Base-by-base conservation (phyloP, 768 basidiomycete genomes). In the Mycena leptocephala region DNA sequence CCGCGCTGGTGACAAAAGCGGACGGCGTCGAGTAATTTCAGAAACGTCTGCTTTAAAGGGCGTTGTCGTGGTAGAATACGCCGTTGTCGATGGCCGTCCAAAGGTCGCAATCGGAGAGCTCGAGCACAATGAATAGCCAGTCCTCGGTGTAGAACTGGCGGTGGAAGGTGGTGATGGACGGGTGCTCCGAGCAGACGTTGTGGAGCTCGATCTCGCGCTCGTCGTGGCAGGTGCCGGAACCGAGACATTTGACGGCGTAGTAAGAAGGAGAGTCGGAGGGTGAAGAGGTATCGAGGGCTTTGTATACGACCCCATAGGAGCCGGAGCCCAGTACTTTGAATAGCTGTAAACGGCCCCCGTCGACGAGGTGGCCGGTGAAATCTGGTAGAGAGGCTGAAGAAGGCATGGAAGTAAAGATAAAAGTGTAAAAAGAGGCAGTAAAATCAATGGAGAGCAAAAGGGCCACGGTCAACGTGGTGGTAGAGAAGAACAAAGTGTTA, bases 1-100 rank as follows among this genome's bases (percentile, higher is more conserved):
- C 93, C 93, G 84, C 93, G 93, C 72, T 90, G 90, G 76, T 95
- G 94, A 28, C 95, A 86, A 81, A 94, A 94, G 5, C 88, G 87
- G 48, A 95, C 88, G 37, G 93, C 94, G 35, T 88, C 85, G 76
- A 95, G 83, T 78, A 95, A 91, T 85, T 95, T 94, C 14, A 90
- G 80, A 83, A 91, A 92, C 55, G 88, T 87, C 33, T 80, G 67
- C 67, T 85, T 87, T 80, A 92, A 88, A 68, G 35, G 35, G 35
- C 13, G 35, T 37, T 37, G 35, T 37, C 13, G 35, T 37, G 6
- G 35, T 13, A 6, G 13, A 37, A 37, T 13, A 37, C 35, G 7
- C 35, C 35, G 35, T 37, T 37, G 35, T 37, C 35, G 13, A 37
- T 37, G 35, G 13, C 35, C 13, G 35, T 13, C 35, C 35, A 37